Evolutionary conservation across 78 protist genomes (phyloP), one percentile per base, ranked within the genome.

Genomic region (Polysphondylium violaceum): DNA sequence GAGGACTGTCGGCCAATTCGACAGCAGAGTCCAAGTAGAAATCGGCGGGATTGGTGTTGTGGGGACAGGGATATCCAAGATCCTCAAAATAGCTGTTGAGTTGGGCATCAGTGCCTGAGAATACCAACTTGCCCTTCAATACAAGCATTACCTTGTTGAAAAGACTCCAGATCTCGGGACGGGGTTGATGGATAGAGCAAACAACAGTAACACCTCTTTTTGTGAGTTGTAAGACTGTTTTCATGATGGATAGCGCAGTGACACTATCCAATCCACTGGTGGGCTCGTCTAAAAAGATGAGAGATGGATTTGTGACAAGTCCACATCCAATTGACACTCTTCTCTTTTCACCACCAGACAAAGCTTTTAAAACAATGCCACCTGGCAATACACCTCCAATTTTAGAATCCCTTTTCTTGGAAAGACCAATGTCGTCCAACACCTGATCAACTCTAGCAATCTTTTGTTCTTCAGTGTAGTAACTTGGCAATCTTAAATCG

Each of bases 311-410:
- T 17, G 95, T 74, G 8, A 88, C 55, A n/a, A 93, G 53, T 64
- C 95, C 97, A 53, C 88, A 65, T 11, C 91, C 97, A 29, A 93
- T 78, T 9, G 94, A 44, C 9, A 87, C 93, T 23, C 96, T 41
- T 53, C 89, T 75, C 50, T 79, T 75, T 31, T 93, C 96, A 27
- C 96, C 96, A 44, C 96, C 96, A 1, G 90, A 77, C 16, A 93
- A 58, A 61, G 92, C 96, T n/a, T 73, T 61, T 0, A 88, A 8
- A 14, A 23, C 11, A 25, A 83, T 44, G 2, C 91, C 91, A 41
- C 91, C 91, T 11, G 91, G 79, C 1, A 73, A 23, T 21, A 78
- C 41, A 29, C 94, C 94, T 31, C 94, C 94, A 40, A 88, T 53
- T n/a, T 73, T 88, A 6, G 87, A 19, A 23, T 76, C 44, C 5